Base-by-base conservation (phyloP, 225 moss, liverwort and hornwort species). In the Anthoceros angustus region DNA sequence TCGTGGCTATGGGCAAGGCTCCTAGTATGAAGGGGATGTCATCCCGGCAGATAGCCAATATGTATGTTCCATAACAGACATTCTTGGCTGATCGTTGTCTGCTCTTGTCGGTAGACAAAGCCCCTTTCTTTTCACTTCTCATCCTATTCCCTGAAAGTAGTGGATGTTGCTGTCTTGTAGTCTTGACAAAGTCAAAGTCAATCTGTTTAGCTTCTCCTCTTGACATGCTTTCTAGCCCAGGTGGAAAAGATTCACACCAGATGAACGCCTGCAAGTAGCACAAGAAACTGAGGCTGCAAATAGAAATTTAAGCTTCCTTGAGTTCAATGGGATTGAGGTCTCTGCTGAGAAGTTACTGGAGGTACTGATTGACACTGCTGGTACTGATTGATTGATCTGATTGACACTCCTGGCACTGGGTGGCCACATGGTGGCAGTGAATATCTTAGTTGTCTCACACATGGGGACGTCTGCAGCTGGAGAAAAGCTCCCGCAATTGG, bases 201-300 rank as follows among this genome's bases (percentile, higher is more conserved):
- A 20, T 20, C 14, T 7, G 3, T 18, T 55, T 23, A 8, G n/a
- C 6, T 55, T 18, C 55, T 55, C 32, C 32, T 32, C 32, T 55
- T 55, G 55, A 55, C 55, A 55, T 55, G 55, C 23, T 23, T 55
- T 55, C 7, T 55, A 55, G 55, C 55, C 18, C 55, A 55, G 55
- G 23, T 55, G 55, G 55, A 55, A 55, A 23, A 23, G n/a, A 55
- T 23, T 55, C 8, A 15, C 55, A 20, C 12, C 55, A 18, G 18
- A 55, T 20, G n/a, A 55, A 15, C 55, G 55, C 55, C 18, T 55
- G 55, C 7, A 23, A 55, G n/a, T 55, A 18, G 55, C 55, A 1
- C 23, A 18, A 55, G 55, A 55, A 55, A 55, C 55, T 0, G 55
- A 55, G 55, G 55, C 14, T 55, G 55, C 55, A 55, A 55, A 55